Base-by-base conservation (phyloP, 2,329 filamentous ascomycete species). In the Aotearoamyces nothofagi region DNA sequence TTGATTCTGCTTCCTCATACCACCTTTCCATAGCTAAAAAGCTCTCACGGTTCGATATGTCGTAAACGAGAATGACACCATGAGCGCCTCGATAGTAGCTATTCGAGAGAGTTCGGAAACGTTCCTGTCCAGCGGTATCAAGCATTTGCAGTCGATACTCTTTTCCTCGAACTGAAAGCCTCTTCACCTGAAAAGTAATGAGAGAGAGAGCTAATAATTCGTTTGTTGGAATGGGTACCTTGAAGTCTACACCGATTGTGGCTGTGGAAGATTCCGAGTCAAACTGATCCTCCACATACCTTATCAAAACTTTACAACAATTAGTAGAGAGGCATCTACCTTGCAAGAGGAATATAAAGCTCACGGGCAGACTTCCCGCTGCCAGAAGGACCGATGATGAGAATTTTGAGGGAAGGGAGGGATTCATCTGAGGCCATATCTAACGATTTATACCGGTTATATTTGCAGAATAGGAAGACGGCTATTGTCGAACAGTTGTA, bases 61-160 rank as follows among this genome's bases (percentile, higher is more conserved):
- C 90, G 64, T 96, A 98, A 39, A 96, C 75, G 35, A 98, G 66
- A 28, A 98, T 78, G n/a, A 87, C 87, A 40, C 87, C 90, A 4
- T 90, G 87, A 2, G 90, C 90, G 38, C 87, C 87, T 46, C 90
- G 78, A 55, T 98, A 96, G 58, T 96, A 98, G 24, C 80, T 90
- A 39, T 90, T 70, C 15, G 82, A 92, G 22, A 96, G 86, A 34
- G 82, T 92, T 39, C 90, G 81, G 55, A 96, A 98, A 35, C 90
- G 74, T 55, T 98, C 90, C 35, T 92, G 94, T 29, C 90, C 90
- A 4, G 90, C 90, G 1, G 90, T 98, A 50, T 98, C 90, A 38
- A 69, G 63, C 28, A 69, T 55, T 25, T 62, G 65, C 13, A 69
- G 41, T 15, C 61, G 55, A 38, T 66, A 67, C 4, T 57, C 53